phyloP scores from a whole-genome alignment of 345 rosid genomes.

The Sisymbrium altissimum region DNA sequence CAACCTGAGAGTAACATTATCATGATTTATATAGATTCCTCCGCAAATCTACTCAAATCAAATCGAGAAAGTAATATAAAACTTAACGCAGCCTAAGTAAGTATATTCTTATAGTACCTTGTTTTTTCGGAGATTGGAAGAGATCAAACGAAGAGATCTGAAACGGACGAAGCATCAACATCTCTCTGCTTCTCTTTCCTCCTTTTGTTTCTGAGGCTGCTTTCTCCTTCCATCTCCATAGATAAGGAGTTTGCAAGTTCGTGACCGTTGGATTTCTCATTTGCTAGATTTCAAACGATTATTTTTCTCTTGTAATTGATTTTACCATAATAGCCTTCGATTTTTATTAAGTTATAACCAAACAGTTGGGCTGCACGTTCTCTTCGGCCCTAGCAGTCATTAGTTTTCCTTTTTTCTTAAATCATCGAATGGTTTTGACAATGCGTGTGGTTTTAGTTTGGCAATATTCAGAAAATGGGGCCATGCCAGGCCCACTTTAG shows the following conservation, averaged over 20 bases:
- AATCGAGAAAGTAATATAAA: no score
- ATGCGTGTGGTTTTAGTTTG: slow-evolving; percentile 4
- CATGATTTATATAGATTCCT: no score
- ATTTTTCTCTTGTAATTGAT: not conserved
- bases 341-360: not conserved
- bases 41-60: no score
- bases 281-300: not conserved
- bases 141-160: slow-evolving; percentile 22
- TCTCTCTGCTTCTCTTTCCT: not conserved
- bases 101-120: no score
- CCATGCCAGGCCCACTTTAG: not conserved
- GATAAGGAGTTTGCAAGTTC: slow-evolving; percentile 22
- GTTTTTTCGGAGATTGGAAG: slow-evolving; percentile 11
- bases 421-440: not conserved
- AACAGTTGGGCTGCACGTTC: slow-evolving; percentile 13
- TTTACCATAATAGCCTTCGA: not conserved
- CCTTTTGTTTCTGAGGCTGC: not conserved
- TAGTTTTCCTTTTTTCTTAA: not conserved
- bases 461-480: slow-evolving; percentile 1
- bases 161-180: slow-evolving; percentile 15
- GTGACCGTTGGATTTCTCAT: slow-evolving; percentile 23
- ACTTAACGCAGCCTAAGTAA: no score
- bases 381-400: not conserved
- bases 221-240: slow-evolving; percentile 11
- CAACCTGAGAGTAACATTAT: slow-evolving; percentile 32